These are phyloP conservation scores for Candida nanaspora DNA, from an alignment of 805 yeast genomes.

Conservation along the genomic window DNA sequence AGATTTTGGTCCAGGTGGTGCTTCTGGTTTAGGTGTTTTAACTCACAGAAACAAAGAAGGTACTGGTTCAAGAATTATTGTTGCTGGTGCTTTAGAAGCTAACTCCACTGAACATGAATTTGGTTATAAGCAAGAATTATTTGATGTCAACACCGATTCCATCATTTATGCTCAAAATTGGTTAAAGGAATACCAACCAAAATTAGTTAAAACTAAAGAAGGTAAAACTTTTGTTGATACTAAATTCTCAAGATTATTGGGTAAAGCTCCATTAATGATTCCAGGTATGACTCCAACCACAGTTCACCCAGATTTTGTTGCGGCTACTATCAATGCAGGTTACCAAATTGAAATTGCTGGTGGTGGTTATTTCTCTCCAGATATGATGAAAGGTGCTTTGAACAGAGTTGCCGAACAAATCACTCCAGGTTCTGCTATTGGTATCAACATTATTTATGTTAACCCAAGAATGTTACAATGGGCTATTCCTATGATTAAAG, in stretches of 20 bases:
- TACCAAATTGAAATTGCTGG: conserved; percentile 98
- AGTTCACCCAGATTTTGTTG: conserved; percentile 87
- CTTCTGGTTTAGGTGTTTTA: conserved; percentile 90
- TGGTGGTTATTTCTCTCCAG: conserved; percentile 90
- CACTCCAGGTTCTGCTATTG: conserved; percentile 83
- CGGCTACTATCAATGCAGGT: conserved; percentile 93
- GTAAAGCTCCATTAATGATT: conserved; percentile 93
- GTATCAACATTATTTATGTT: conserved; percentile 89
- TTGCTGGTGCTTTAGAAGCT: conserved; percentile 84
- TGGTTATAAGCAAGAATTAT: conserved; percentile 93
- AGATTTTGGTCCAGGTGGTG: conserved; percentile 99
- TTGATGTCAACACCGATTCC: conserved; percentile 57
- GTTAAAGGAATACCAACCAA: conserved; percentile 84
- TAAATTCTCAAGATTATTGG: conserved; percentile 83
- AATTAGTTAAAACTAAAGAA: conserved; percentile 62
- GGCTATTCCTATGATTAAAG: conserved; percentile 95
- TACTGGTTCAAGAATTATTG: conserved; percentile 89
- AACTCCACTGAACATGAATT: conserved; percentile 69
- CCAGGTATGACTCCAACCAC: conserved; percentile 99
- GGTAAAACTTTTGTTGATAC: conserved; percentile 87
- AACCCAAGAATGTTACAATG: conserved; percentile 97
- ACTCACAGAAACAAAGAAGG: conserved; percentile 98
- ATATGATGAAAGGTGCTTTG: conserved; percentile 66
- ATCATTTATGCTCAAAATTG: conserved; percentile 85
- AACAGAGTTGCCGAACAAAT: conserved; percentile 62